A percentile compares a stretch with the other conserved stretches of the same genome.
Conservation (phyloP, 345 rosid genomes). For the Eucalyptus regnans region DNA sequence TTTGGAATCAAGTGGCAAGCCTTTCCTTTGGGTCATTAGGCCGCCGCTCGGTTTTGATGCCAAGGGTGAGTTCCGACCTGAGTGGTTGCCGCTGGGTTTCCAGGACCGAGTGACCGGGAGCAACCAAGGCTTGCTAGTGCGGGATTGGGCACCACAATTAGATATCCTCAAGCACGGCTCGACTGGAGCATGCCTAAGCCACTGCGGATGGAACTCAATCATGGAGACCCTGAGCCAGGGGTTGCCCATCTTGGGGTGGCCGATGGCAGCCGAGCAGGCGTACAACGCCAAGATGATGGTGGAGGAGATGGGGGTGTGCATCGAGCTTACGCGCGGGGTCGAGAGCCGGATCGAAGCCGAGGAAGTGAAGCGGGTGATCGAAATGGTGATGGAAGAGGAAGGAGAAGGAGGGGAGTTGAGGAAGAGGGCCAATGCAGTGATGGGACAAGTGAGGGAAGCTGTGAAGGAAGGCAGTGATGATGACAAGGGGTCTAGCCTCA, state of each 20-base stretch:
- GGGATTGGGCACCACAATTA: conserved; percentile 38
- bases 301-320: conserved; percentile 33
- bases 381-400: neutral
- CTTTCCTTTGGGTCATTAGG: conserved; percentile 40
- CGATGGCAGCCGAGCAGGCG: conserved; percentile 32
- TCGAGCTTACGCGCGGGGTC: conserved; percentile 24
- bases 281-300: conserved; percentile 35
- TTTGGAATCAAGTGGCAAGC: conserved; percentile 14
- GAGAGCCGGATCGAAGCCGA: neutral
- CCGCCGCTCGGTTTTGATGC: conserved; percentile 29
- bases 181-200: conserved; percentile 27
- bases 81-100: conserved; percentile 38
- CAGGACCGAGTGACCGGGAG: conserved; percentile 1
- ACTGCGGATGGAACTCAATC: conserved; percentile 45
- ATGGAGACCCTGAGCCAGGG: conserved; percentile 43
- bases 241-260: conserved; percentile 38
- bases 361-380: conserved; percentile 20
- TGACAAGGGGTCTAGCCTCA: neutral
- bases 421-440: neutral
- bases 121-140: conserved; percentile 20
- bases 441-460: neutral
- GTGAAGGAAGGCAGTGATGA: conserved; percentile 2
- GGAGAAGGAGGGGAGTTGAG: conserved; percentile 6
- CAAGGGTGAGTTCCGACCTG: conserved; percentile 13
- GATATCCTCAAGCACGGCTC: conserved; percentile 27